phyloP scores from a whole-genome alignment of 2,329 filamentous ascomycete species.

The Aureobasidium vineae region DNA sequence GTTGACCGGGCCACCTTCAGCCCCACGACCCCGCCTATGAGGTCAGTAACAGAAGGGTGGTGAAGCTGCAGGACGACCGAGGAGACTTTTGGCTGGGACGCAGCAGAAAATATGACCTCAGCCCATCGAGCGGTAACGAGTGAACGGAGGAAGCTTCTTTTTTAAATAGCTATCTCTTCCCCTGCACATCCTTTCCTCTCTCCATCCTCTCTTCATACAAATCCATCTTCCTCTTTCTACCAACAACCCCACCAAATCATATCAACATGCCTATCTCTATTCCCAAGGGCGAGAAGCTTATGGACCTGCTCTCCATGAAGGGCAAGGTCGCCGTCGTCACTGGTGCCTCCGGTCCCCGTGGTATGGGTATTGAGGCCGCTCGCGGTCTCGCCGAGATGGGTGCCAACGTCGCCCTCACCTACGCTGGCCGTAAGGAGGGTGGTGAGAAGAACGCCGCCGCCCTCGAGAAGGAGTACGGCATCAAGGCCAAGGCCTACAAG shows the following conservation, averaged over 20 bases:
- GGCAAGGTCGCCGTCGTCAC: conserved; percentile 55
- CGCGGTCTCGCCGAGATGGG: conserved; percentile 64
- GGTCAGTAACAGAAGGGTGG: conserved; percentile 7
- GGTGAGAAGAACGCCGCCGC: conserved; percentile 66
- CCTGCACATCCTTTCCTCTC: conserved; percentile 14
- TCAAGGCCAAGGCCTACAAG: conserved; percentile 68
- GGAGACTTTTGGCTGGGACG: conserved; percentile 4
- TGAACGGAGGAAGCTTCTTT: background rate
- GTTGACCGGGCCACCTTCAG: conserved; percentile 18
- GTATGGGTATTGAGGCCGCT: conserved; percentile 66
- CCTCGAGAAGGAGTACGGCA: conserved; percentile 57
- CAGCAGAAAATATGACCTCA: conserved; percentile 20
- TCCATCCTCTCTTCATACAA: conserved; percentile 17
- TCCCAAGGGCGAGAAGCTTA: conserved; percentile 56
- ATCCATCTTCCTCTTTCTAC: conserved; percentile 17
- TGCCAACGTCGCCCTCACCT: conserved; percentile 65
- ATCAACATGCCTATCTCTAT: conserved; percentile 30
- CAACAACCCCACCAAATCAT: conserved; percentile 18
- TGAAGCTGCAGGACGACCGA: conserved; percentile 9
- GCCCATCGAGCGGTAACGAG: conserved; percentile 4
- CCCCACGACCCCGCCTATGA: conserved; percentile 27
- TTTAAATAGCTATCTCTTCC: conserved; percentile 14
- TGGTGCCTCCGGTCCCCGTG: conserved; percentile 60
- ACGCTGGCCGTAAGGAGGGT: conserved; percentile 59
- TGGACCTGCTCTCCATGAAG: conserved; percentile 56